Evolutionary conservation across 768 basidiomycete genomes (phyloP).

Genomic region (Filobasidium floriforme): DNA sequence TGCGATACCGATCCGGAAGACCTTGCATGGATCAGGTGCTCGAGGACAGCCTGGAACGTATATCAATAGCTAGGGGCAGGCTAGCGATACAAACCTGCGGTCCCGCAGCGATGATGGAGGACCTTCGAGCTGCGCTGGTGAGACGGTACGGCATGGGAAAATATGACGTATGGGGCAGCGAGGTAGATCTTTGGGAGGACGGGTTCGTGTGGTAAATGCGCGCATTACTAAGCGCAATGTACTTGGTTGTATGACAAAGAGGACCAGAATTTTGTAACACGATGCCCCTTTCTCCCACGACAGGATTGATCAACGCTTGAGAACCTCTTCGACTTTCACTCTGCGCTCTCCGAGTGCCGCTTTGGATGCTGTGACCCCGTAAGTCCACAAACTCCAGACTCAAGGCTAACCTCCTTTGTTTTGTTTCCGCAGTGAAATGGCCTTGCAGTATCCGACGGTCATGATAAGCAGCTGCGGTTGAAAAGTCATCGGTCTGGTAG

Average conservation of each 20-base stretch:
- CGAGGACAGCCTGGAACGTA: not conserved
- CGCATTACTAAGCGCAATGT: not conserved
- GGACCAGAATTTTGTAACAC: no score
- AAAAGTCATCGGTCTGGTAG: no score
- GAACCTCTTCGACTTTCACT: no score
- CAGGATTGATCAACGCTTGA: no score
- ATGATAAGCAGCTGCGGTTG: no score
- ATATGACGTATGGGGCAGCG: conserved; percentile 20
- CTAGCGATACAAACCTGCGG: conserved; percentile 29
- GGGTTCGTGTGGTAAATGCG: conserved; percentile 28
- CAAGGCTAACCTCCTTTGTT: no score
- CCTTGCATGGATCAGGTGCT: not conserved
- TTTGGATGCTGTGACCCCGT: no score
- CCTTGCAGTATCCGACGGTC: no score
- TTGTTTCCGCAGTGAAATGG: no score
- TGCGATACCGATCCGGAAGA: not conserved
- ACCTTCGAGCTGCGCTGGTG: conserved; percentile 20
- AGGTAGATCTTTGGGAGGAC: conserved; percentile 29
- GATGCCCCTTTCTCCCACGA: no score
- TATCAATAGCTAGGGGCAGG: conserved; percentile 7
- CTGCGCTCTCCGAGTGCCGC: no score
- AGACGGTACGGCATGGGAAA: conserved; percentile 21
- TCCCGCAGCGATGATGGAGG: conserved; percentile 27
- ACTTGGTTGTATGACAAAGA: conserved; percentile 3
- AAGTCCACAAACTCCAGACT: no score